Percentiles rank a stretch among this genome's conserved stretches.
Conservation (phyloP, 1,139 yeast genomes). For the Ogataea hybrid region DNA sequence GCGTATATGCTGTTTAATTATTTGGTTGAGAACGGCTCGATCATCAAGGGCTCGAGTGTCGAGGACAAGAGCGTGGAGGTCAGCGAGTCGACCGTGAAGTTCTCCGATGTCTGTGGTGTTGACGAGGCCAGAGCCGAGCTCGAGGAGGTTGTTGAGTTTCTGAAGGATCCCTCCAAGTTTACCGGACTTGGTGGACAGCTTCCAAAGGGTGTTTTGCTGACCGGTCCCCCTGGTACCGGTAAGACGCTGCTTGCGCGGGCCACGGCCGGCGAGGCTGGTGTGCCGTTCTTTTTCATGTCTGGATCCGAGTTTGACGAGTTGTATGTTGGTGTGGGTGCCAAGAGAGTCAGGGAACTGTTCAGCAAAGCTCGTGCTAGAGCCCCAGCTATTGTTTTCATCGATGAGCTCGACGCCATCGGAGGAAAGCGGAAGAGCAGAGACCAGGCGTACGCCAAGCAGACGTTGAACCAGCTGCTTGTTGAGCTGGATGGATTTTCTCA, state of each 20-base stretch:
- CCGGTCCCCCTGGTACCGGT: constrained; percentile 99
- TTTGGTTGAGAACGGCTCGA: constrained; percentile 80
- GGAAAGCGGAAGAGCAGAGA: constrained; percentile 96
- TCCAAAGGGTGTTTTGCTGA: constrained; percentile 93
- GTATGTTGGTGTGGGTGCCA: constrained; percentile 99
- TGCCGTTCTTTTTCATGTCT: constrained; percentile 96
- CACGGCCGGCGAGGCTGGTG: constrained; percentile 99
- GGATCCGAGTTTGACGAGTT: constrained; percentile 98
- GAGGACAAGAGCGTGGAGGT: constrained; percentile 81
- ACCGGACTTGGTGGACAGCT: constrained; percentile 96
- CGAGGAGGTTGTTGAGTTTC: constrained; percentile 94
- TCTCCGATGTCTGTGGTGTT: constrained; percentile 94
- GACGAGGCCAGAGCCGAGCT: constrained; percentile 98
- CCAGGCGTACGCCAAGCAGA: constrained; percentile 97
- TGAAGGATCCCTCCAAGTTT: constrained; percentile 93
- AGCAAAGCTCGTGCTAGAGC: constrained; percentile 92
- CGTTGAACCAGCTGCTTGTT: constrained; percentile 90
- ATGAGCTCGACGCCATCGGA: constrained; percentile 97
- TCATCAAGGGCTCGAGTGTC: constrained; percentile 73
- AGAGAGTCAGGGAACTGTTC: constrained; percentile 91
- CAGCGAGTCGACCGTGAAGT: constrained; percentile 81
- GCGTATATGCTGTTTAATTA: constrained; percentile 74
- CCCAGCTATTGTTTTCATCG: constrained; percentile 95
- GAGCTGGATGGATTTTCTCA: constrained; percentile 97
- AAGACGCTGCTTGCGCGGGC: constrained; percentile 96